Percentiles rank a stretch among this genome's conserved stretches.
Evolutionary conservation across 148 eudicot species (phyloP).

Genomic region (Chenopodium album): DNA sequence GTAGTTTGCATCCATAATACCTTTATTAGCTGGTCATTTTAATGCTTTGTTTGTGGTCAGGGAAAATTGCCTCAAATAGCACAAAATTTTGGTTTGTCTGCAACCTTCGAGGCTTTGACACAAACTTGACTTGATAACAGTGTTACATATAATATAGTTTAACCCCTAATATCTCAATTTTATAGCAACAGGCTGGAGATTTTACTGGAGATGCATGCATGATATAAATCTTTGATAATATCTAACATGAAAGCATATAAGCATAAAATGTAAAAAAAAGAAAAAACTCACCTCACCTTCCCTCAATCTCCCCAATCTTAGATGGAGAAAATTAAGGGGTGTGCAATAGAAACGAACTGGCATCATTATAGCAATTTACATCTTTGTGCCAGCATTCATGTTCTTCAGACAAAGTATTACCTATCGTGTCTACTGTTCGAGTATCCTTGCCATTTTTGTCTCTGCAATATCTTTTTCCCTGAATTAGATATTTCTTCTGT

Average conservation of each 20-base stretch:
- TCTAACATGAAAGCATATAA: not conserved
- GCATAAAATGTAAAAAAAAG: not conserved
- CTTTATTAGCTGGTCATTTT: not conserved
- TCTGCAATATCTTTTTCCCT: not conserved
- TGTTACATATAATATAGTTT: too few species aligned
- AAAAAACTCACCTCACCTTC: not conserved
- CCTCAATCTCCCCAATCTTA: not conserved
- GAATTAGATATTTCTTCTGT: slow-evolving; percentile 1
- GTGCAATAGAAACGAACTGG: not conserved
- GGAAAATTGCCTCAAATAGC: not conserved
- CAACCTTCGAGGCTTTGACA: not conserved
- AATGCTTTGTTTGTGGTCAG: not conserved
- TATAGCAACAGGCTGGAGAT: not conserved
- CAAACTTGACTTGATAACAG: not conserved
- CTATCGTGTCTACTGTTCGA: not conserved
- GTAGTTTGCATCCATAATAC: not conserved
- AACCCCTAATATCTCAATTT: not conserved
- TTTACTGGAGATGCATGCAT: not conserved
- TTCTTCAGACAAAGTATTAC: not conserved
- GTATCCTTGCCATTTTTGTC: not conserved
- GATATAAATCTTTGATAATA: not conserved
- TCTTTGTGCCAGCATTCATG: slow-evolving; percentile 8
- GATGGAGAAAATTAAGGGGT: not conserved
- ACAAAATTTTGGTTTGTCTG: not conserved
- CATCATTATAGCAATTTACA: not conserved